Evolutionary conservation across 306 rosid genomes (phyloP).

Genomic region (Glycine latifolia): DNA sequence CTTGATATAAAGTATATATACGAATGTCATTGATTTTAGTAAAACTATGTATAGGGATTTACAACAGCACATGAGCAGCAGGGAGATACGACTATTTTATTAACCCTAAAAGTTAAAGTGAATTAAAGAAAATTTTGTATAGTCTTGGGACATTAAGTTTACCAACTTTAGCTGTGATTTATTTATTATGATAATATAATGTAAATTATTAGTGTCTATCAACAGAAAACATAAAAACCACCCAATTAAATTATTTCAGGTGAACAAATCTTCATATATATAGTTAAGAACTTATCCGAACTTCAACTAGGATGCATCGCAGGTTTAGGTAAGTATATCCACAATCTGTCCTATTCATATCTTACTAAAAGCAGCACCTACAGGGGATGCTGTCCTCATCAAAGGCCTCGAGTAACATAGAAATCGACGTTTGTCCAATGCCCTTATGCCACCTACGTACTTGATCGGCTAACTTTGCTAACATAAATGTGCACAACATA

Average conservation of each 20-base stretch:
- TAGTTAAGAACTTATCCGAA: too few species aligned
- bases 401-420: neutral
- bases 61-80: conserved; percentile 13
- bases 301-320: too few species aligned
- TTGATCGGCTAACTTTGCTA: too few species aligned
- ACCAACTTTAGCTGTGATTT: neutral
- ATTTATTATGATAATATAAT: neutral
- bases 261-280: too few species aligned
- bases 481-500: too few species aligned
- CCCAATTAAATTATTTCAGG: neutral
- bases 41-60: conserved; percentile 20
- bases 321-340: neutral
- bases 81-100: neutral
- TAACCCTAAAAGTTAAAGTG: neutral
- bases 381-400: neutral
- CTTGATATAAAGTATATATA: conserved; percentile 10
- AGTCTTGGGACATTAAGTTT: neutral
- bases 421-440: neutral
- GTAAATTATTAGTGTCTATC: neutral
- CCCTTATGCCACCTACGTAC: neutral
- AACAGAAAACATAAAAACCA: neutral
- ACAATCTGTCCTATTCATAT: neutral
- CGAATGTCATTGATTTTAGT: conserved; percentile 3
- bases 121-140: neutral
- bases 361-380: neutral